Base-by-base conservation (phyloP, 2,329 filamentous ascomycete species). In the Polytolypa hystricis region DNA sequence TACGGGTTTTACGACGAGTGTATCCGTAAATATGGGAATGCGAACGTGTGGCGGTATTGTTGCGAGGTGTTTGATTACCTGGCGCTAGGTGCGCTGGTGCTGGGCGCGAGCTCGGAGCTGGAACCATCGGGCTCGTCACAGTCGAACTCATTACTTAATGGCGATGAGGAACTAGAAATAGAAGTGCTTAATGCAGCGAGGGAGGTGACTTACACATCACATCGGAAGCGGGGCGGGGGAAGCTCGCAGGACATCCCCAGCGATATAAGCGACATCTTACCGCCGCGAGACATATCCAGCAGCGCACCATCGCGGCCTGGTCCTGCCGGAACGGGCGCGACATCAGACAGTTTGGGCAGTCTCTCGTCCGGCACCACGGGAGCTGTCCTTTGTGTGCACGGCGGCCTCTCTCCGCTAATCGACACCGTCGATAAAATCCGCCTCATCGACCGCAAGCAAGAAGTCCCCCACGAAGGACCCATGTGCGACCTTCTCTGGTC, bases 41-140 rank as follows among this genome's bases (percentile, higher is more conserved):
- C 91, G 45, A 95, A 91, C 53, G 91, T 98, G 15, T 98, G 91
- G 91, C 91, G 98, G 62, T 91, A 96, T 61, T 98, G 98, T 58
- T 98, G 91, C 48, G 91, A 98, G 65, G 95, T 98, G 86, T 98
- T 98, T 64, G 91, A 98, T 65, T 98, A 93, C 61, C 71, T 98
- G 46, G 95, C 89, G 6, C 69, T 98, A 42, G 93, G 84, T 51
- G 93, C 96, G 44, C 89, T 98, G 47, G 96, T 98, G 96, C 74
- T 94, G n/a, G 91, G 91, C 46, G 86, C 91, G 17, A 71, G 74
- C 29, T 74, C 75, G 5, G 70, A 73, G 16, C 65, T 81, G 23
- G 66, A 65, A 69, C 83, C 60, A 65, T 80, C 69, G 60, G 61
- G 60, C 5, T 48, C 70, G 35, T 62, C 57, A 3, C 65, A 67